A percentile compares a stretch with the other conserved stretches of the same genome.
Evolutionary conservation across 1,284 basidiomycete species (phyloP).

Genomic region (Trametes polyzona): DNA sequence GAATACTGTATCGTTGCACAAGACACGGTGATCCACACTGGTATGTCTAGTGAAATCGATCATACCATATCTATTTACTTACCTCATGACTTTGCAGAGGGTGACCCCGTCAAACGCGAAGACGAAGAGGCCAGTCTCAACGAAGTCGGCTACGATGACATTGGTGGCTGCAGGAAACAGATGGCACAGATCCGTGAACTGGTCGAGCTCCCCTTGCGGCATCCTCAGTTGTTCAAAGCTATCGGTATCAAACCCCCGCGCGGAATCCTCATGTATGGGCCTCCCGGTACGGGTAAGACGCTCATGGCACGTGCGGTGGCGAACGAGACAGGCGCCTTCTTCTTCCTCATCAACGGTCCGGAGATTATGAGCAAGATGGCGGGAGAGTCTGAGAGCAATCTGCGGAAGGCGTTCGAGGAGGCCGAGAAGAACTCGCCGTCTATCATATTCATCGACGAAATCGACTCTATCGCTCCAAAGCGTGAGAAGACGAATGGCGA

Average conservation of each 20-base stretch:
- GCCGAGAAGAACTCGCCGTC: conserved; percentile 99
- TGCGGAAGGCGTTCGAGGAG: conserved; percentile 98
- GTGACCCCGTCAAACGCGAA: conserved; percentile 98
- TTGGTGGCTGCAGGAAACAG: conserved; percentile 98
- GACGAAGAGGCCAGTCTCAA: conserved; percentile 97
- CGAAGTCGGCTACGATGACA: conserved; percentile 99
- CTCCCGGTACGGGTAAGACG: conserved; percentile 97
- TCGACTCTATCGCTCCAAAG: conserved; percentile 99
- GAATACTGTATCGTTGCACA: conserved; percentile 98
- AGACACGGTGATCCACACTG: conserved; percentile 93
- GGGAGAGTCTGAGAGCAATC: conserved; percentile 96
- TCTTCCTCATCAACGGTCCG: conserved; percentile 99
- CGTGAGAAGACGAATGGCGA: conserved; percentile 99
- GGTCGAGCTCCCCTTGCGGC: conserved; percentile 95
- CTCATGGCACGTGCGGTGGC: conserved; percentile 99
- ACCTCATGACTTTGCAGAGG: conserved; percentile 60
- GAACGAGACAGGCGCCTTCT: conserved; percentile 99
- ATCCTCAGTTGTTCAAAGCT: conserved; percentile 99
- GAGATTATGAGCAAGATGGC: conserved; percentile 99
- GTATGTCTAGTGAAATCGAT: too few species aligned
- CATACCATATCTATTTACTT: conserved; percentile 6
- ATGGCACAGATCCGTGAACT: conserved; percentile 99
- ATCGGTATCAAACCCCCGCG: conserved; percentile 99
- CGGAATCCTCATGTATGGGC: conserved; percentile 96
- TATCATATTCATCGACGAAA: conserved; percentile 99